phyloP scores from a whole-genome alignment of 164 flowering plant genomes.

The Saururus chinensis region DNA sequence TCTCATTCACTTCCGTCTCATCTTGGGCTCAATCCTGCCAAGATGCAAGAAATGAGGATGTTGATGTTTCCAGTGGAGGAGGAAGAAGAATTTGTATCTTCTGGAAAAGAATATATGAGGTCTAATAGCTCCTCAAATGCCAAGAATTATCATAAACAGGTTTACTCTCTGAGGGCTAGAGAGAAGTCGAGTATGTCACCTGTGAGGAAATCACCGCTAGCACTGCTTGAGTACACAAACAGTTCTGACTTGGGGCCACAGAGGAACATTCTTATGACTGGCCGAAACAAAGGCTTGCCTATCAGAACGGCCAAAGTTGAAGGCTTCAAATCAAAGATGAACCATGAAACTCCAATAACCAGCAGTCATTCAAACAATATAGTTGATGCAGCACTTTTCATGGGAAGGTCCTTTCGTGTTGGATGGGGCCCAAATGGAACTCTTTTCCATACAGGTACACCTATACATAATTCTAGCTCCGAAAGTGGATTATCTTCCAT shows the following conservation, averaged over 20 bases:
- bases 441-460: conserved; percentile 67
- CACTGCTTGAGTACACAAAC: conserved; percentile 62
- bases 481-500: conserved; percentile 53
- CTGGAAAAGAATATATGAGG: conserved; percentile 28
- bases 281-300: conserved; percentile 47
- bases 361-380: conserved; percentile 54
- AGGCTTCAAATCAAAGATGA: conserved; percentile 69
- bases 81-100: conserved; percentile 35
- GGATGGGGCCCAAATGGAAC: conserved; percentile 98
- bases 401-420: conserved; percentile 95
- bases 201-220: conserved; percentile 56
- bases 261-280: conserved; percentile 60
- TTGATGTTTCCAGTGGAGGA: conserved; percentile 69
- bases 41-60: conserved; percentile 82
- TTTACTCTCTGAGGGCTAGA: conserved; percentile 22
- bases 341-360: conserved; percentile 54
- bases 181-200: conserved; percentile 35
- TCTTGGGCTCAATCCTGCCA: conserved; percentile 90
- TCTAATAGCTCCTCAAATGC: conserved; percentile 1
- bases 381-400: conserved; percentile 91
- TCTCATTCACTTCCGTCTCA: conserved; percentile 93
- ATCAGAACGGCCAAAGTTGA: conserved; percentile 35
- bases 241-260: conserved; percentile 34
- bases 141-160: conserved; percentile 9
- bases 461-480: conserved; percentile 29